A percentile compares a stretch with the other conserved stretches of the same genome.
Conservation (phyloP, 352 stramenopile genomes). For the Peronosclerospora sorghi region DNA sequence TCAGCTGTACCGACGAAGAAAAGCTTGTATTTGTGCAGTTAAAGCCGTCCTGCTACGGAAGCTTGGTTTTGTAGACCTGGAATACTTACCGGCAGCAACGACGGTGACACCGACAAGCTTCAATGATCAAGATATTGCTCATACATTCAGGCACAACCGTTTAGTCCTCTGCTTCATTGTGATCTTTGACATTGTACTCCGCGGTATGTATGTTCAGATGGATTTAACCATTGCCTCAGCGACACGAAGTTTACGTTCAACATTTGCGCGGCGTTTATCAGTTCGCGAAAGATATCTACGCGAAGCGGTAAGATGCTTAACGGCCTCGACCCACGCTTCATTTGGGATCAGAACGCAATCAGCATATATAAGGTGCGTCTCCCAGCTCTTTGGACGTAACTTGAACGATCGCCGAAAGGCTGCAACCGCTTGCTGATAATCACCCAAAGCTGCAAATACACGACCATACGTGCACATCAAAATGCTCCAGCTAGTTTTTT, state of each 20-base stretch:
- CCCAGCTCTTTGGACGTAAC: slow-evolving; percentile 62
- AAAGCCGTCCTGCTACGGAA: slow-evolving; percentile 2
- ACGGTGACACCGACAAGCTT: no score
- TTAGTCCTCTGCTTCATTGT: slow-evolving; percentile 11
- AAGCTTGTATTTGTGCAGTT: slow-evolving; percentile 27
- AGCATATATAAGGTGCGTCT: slow-evolving; percentile 80
- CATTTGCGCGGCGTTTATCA: slow-evolving; percentile 31
- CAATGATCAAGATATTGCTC: no score
- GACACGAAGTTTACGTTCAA: slow-evolving; percentile 52
- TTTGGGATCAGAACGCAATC: slow-evolving; percentile 66
- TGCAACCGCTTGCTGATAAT: slow-evolving; percentile 63
- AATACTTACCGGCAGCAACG: no score
- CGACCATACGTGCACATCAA: slow-evolving; percentile 79
- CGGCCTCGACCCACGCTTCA: slow-evolving; percentile 57
- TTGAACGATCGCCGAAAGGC: slow-evolving; percentile 80
- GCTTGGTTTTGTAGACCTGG: no score
- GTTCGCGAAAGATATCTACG: slow-evolving; percentile 44
- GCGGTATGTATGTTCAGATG: slow-evolving; percentile 9
- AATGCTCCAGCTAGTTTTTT: slow-evolving; percentile 79
- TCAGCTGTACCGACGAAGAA: slow-evolving; percentile 10
- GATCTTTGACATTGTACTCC: slow-evolving; percentile 15
- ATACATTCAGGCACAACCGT: no score
- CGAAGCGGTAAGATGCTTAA: slow-evolving; percentile 57
- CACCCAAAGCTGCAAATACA: slow-evolving; percentile 48
- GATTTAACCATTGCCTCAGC: slow-evolving; percentile 30